Conservation (phyloP, 2,329 filamentous ascomycete genomes). For the Fusarium guadeloupense region DNA sequence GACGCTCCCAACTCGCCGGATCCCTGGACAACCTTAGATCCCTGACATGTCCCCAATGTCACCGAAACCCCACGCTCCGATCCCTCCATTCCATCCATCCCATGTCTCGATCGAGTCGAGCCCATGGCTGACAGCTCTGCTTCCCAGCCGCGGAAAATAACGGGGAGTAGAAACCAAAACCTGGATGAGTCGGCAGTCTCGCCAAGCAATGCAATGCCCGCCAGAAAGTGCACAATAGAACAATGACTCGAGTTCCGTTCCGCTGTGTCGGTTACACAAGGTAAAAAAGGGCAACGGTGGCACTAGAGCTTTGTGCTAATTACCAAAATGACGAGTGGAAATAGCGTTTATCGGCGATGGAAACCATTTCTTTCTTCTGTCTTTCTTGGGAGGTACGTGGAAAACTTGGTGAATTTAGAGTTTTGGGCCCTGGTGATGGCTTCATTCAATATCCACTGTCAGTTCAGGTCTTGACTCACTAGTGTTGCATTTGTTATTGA, state of each 20-base stretch:
- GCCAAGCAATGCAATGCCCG: background rate
- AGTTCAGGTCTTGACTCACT: background rate
- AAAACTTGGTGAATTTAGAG: slow-evolving; percentile 8
- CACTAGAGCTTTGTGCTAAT: background rate
- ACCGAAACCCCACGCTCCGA: slow-evolving; percentile 24
- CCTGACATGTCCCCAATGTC: slow-evolving; percentile 10
- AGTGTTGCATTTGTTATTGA: background rate
- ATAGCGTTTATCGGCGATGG: background rate
- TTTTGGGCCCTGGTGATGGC: slow-evolving; percentile 18
- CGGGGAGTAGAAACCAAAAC: too few relatives aligned
- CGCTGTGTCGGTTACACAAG: background rate
- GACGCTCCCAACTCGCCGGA: slow-evolving; percentile 1
- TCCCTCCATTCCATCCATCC: background rate
- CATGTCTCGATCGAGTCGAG: background rate
- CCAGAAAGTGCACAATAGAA: background rate
- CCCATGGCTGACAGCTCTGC: too few relatives aligned
- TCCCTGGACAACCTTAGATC: slow-evolving; percentile 12
- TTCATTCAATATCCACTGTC: slow-evolving; percentile 7
- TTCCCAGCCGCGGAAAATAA: slow-evolving; percentile 14
- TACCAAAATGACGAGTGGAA: background rate
- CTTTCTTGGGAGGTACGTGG: background rate
- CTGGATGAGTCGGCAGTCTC: slow-evolving; percentile 13
- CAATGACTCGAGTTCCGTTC: slow-evolving; percentile 15
- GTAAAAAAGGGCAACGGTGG: background rate
- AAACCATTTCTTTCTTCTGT: slow-evolving; percentile 1